Evolutionary conservation across 169 alveolate species (phyloP).

Genomic region (Plasmodium vivax): DNA sequence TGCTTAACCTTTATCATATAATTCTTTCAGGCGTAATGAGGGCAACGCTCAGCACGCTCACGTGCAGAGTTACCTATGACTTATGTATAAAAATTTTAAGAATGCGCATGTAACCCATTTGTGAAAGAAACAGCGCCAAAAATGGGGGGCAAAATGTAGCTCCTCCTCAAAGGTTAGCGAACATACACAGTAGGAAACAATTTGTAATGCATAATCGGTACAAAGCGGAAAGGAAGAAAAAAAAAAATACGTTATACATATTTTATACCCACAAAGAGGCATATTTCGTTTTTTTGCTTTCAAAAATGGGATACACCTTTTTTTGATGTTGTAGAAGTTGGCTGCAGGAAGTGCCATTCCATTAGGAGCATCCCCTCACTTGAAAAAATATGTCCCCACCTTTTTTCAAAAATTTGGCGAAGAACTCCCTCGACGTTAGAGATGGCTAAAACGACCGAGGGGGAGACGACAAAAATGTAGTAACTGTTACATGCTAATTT

Average conservation of each 20-base stretch:
- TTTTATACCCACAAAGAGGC: neutral
- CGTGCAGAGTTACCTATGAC: neutral
- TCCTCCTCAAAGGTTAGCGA: neutral
- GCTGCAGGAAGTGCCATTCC: neutral
- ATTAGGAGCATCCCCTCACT: neutral
- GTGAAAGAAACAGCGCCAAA: neutral
- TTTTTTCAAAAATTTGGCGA: neutral
- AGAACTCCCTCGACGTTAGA: neutral
- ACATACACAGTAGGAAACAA: neutral
- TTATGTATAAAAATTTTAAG: neutral
- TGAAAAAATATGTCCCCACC: neutral
- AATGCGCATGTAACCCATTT: neutral
- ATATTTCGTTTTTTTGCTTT: neutral
- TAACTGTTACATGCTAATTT: neutral
- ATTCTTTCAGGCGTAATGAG: neutral
- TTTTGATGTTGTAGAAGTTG: neutral
- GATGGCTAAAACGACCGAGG: slow-evolving; percentile 2
- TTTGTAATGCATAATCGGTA: neutral
- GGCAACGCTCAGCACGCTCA: neutral
- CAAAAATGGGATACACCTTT: neutral
- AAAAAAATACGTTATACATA: neutral
- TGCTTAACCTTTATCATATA: neutral
- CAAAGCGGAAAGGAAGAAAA: neutral
- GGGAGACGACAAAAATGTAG: neutral
- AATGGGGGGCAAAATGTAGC: neutral